Evolutionary conservation across 257 asterid species (phyloP).

Genomic region (Solanum neorickii): DNA sequence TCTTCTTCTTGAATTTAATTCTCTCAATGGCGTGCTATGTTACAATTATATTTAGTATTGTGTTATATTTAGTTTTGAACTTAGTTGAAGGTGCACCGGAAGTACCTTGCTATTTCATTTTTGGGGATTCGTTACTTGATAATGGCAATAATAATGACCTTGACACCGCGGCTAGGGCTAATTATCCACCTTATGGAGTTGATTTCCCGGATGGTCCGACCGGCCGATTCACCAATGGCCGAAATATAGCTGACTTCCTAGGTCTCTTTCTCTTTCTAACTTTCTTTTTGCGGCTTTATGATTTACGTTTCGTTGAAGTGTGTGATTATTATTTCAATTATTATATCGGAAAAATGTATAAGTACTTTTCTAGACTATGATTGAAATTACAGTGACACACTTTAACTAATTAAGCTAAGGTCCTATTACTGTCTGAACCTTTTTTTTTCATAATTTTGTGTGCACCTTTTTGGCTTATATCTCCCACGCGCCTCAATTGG

Average conservation of each 20-base stretch:
- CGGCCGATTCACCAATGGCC: constrained; percentile 34
- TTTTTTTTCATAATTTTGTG: fast-evolving
- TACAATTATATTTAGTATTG: neutral
- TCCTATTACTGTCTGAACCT: fast-evolving
- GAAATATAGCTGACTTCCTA: constrained; percentile 16
- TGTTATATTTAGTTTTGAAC: neutral
- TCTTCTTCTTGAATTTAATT: neutral
- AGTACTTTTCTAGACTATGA: too few species aligned
- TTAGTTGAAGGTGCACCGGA: neutral
- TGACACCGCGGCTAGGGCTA: neutral
- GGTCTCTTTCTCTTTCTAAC: constrained; percentile 2
- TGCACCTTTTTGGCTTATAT: too few species aligned
- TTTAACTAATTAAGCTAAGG: too few species aligned
- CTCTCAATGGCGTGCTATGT: neutral
- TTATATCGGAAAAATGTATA: too few species aligned
- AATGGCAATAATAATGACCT: constrained; percentile 30
- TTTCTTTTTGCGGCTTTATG: fast-evolving
- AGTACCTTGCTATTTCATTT: constrained; percentile 34
- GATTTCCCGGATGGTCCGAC: constrained; percentile 31
- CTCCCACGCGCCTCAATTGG: too few species aligned
- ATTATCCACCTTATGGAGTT: constrained; percentile 30
- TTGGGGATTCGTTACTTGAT: constrained; percentile 35
- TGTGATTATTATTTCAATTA: neutral
- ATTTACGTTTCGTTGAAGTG: neutral
- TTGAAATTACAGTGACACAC: too few species aligned